phyloP scores from a whole-genome alignment of 2,329 filamentous ascomycete species.

The Penicillium psychrosexuale region DNA sequence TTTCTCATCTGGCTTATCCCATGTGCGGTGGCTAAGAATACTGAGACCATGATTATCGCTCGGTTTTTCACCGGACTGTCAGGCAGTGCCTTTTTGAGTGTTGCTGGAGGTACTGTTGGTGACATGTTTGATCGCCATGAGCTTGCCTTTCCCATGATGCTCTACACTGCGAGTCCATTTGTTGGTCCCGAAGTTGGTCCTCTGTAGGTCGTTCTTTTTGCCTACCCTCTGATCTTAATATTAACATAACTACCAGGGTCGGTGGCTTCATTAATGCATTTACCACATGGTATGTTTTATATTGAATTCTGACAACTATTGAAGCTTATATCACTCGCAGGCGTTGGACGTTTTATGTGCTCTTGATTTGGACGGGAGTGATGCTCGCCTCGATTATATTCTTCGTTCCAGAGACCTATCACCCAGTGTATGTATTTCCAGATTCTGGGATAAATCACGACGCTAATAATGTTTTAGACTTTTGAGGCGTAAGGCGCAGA shows the following conservation, averaged over 20 bases:
- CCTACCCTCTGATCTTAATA: neutral
- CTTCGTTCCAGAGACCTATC: slow-evolving; percentile 85
- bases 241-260: slow-evolving; percentile 39
- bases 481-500: slow-evolving; percentile 67
- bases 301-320: neutral
- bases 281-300: slow-evolving; percentile 54
- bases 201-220: slow-evolving; percentile 34
- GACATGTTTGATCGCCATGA: slow-evolving; percentile 69
- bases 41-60: slow-evolving; percentile 72
- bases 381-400: slow-evolving; percentile 63
- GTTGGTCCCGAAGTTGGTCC: slow-evolving; percentile 57
- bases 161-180: slow-evolving; percentile 66
- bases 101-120: slow-evolving; percentile 81
- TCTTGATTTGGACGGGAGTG: slow-evolving; percentile 75
- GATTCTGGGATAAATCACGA: neutral
- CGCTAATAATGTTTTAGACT: slow-evolving; percentile 52
- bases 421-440: slow-evolving; percentile 44
- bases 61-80: slow-evolving; percentile 63
- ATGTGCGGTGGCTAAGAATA: slow-evolving; percentile 75
- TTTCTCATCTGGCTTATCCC: slow-evolving; percentile 80
- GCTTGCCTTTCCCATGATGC: slow-evolving; percentile 77
- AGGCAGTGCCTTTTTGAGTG: slow-evolving; percentile 56
- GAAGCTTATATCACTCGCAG: slow-evolving; percentile 23
- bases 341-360: slow-evolving; percentile 80
- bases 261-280: slow-evolving; percentile 82